Evolutionary conservation across 441 rosid genomes (phyloP).

Genomic region (Eugenia klotzschiana): DNA sequence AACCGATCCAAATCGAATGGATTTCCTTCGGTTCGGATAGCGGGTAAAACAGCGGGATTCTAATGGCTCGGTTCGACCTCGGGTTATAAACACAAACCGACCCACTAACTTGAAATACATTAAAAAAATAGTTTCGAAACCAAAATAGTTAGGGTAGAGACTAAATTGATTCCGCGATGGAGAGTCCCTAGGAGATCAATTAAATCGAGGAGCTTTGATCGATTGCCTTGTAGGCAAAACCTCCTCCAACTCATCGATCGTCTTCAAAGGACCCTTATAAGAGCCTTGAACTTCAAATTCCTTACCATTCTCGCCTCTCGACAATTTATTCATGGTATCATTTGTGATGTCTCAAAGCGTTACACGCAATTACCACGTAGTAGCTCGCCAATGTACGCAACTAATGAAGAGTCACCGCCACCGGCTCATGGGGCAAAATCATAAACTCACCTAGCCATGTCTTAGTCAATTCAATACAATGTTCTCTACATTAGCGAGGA

Average conservation of each 20-base stretch:
- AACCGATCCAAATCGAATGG: neutral
- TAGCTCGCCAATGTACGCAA: too few species aligned
- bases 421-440: too few species aligned
- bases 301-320: neutral
- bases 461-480: too few species aligned
- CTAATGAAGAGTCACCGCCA: neutral
- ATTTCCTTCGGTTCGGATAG: neutral
- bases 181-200: neutral
- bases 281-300: conserved; percentile 14
- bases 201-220: neutral
- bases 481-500: too few species aligned
- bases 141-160: neutral
- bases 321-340: neutral
- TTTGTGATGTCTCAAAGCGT: conserved; percentile 30
- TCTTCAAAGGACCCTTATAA: conserved; percentile 17
- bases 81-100: fast-evolving
- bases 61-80: fast-evolving
- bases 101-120: neutral
- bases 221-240: conserved; percentile 20
- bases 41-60: neutral
- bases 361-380: fast-evolving
- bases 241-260: conserved; percentile 18
- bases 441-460: too few species aligned
- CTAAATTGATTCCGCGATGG: fast-evolving
- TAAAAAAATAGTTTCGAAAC: neutral